phyloP scores from a whole-genome alignment of 345 rosid species.

The Euclidium syriacum region DNA sequence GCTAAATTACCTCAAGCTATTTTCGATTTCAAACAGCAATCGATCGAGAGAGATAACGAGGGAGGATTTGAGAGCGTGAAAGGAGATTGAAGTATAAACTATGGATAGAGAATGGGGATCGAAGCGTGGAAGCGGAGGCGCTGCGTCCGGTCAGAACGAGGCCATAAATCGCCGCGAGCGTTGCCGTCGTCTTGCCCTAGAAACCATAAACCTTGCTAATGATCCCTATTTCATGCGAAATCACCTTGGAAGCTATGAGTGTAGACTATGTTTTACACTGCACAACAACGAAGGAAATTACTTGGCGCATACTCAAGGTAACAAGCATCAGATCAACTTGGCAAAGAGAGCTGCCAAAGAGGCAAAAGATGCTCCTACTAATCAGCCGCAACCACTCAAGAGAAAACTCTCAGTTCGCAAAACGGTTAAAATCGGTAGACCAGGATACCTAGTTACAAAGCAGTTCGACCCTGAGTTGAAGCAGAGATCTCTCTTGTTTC shows the following conservation, averaged over 20 bases:
- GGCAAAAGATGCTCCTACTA: conserved; percentile 87
- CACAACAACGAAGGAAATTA: conserved; percentile 99
- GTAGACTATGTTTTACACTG: conserved; percentile 91
- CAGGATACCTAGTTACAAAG: conserved; percentile 91
- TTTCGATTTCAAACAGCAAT: no score
- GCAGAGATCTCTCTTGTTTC: conserved; percentile 93
- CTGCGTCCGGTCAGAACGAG: conserved; percentile 94
- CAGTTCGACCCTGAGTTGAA: conserved; percentile 90
- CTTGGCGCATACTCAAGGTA: conserved; percentile 95
- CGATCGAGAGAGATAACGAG: no score
- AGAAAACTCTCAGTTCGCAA: conserved; percentile 80
- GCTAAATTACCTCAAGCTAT: no score
- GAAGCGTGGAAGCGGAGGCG: no score
- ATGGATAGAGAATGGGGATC: no score
- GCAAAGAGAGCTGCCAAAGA: conserved; percentile 97
- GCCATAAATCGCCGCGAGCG: conserved; percentile 98
- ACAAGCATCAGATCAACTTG: conserved; percentile 94
- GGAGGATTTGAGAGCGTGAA: no score
- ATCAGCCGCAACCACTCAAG: conserved; percentile 91
- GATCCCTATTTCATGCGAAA: conserved; percentile 99
- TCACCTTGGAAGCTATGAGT: conserved; percentile 97
- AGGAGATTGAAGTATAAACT: no score
- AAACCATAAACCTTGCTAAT: conserved; percentile 94
- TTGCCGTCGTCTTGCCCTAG: conserved; percentile 92
- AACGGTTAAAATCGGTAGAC: conserved; percentile 94